Evolutionary conservation across 495 filamentous ascomycete genomes (phyloP).

Genomic region (Penicillium longicatenatum): DNA sequence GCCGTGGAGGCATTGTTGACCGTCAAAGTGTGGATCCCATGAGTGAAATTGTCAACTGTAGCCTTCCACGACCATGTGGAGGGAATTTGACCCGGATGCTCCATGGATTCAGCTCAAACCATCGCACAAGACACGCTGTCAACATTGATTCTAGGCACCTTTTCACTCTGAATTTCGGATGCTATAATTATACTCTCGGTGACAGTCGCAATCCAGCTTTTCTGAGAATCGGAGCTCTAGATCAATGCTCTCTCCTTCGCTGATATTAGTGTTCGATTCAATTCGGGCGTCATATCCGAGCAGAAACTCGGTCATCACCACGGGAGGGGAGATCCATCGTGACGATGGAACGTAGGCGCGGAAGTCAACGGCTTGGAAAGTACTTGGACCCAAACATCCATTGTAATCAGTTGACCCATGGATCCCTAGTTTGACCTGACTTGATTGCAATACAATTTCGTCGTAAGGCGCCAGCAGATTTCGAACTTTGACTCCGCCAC

Average conservation of each 20-base stretch:
- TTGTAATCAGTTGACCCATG: conserved; percentile 47
- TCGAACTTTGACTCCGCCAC: conserved; percentile 53
- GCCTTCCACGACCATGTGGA: conserved; percentile 57
- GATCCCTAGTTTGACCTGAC: conserved; percentile 38
- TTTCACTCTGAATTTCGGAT: conserved; percentile 51
- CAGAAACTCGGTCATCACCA: conserved; percentile 66
- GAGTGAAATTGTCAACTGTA: conserved; percentile 57
- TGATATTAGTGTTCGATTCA: conserved; percentile 46
- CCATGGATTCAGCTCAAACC: conserved; percentile 24
- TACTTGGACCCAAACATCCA: conserved; percentile 57
- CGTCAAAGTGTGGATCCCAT: conserved; percentile 64
- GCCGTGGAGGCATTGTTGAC: conserved; percentile 55
- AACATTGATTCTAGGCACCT: conserved; percentile 38
- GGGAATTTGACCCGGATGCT: conserved; percentile 53
- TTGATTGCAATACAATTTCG: conserved; percentile 45
- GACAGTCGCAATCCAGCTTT: conserved; percentile 63
- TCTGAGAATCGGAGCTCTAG: conserved; percentile 61
- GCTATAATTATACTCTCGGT: conserved; percentile 49
- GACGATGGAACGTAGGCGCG: conserved; percentile 61
- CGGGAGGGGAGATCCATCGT: conserved; percentile 50
- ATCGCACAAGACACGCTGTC: conserved; percentile 45
- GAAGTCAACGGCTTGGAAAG: conserved; percentile 60
- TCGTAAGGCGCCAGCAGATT: conserved; percentile 67
- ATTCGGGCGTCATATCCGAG: conserved; percentile 65
- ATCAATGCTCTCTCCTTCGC: conserved; percentile 44